Evolutionary conservation across 1,284 basidiomycete genomes (phyloP), one percentile per base, ranked within the genome.

Genomic region (Boletus semigastroideus): DNA sequence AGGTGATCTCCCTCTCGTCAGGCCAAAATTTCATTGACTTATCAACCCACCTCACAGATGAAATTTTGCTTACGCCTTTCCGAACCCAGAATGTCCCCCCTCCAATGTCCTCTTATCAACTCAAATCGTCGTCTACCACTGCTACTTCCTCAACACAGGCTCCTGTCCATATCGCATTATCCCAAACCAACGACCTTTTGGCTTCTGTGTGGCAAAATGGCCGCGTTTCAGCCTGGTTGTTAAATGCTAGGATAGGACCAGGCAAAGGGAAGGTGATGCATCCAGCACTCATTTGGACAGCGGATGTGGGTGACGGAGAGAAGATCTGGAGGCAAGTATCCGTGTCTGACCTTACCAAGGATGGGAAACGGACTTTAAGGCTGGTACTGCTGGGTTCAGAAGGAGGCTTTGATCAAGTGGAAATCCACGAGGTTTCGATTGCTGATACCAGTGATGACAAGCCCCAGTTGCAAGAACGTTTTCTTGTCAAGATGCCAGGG

Each of bases 51-150:
- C 41, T 10, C 11, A 52, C 52, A 94, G 88, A 81, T 3, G 76
- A 76, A n/a, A 73, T 93, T 43, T 80, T 95, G 4, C 73, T 98
- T 40, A 99, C 96, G 1, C 91, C 96, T 5, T 98, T 99, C 78
- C 82, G 94, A 33, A 83, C 84, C 4, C 92, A 97, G 72, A 98
- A 96, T 65, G 82, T 96, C 1, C 96, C 96, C 5, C 96, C 96
- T 17, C 97, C 96, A 0, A 97, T 98, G 94, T 89, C 87, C 0
- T 87, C 93, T 1, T 78, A 80, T 63, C 78, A 82, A 49, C 78
- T 97, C 46, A 37, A 72, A 19, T 64, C 83, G 25, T 60, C 62
- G 4, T 53, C 52, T 14, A 59, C 63, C 39, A 38, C 58, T 30
- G 19, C 42, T 25, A 46, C 17, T 17, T 17, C 25, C 17, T 42